Conservation (phyloP, 768 basidiomycete genomes). For the Kwoniella sp. region DNA sequence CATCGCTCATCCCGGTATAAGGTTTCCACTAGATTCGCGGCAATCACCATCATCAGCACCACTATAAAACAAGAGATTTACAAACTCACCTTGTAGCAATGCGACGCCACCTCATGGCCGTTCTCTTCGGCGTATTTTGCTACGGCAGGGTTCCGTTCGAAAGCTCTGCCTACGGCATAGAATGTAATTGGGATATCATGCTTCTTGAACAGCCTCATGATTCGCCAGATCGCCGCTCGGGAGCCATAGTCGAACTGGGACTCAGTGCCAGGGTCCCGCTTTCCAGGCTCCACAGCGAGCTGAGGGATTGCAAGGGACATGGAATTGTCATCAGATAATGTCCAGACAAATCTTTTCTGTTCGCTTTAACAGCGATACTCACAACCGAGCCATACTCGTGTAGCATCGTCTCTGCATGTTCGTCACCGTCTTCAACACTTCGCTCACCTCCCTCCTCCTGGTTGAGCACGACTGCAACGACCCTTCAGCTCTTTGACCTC, state of each 20-base stretch:
- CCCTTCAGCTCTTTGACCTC: not conserved
- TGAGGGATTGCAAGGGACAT: not conserved
- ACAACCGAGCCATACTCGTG: constrained; percentile 32
- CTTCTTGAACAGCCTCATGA: constrained; percentile 42
- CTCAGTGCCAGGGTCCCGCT: constrained; percentile 34
- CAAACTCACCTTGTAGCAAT: constrained; percentile 32
- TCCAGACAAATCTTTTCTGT: no score
- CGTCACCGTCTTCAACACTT: constrained; percentile 32
- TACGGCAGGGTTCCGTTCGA: constrained; percentile 40
- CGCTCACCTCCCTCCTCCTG: constrained; percentile 39
- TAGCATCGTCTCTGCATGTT: constrained; percentile 32
- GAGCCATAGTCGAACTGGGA: constrained; percentile 50
- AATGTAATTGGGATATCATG: constrained; percentile 50
- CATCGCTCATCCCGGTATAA: constrained; percentile 26
- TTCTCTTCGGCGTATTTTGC: constrained; percentile 38
- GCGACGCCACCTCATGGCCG: constrained; percentile 40
- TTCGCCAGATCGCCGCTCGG: constrained; percentile 48
- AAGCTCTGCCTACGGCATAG: constrained; percentile 49
- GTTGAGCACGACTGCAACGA: constrained; percentile 19
- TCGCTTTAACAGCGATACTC: no score
- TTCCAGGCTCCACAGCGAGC: constrained; percentile 24
- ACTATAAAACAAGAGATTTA: not conserved
- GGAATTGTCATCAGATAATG: not conserved
- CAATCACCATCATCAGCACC: not conserved
- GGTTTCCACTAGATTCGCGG: constrained; percentile 29